Evolutionary conservation across 129 eudicot genomes (phyloP).

Genomic region (Silybum marianum): DNA sequence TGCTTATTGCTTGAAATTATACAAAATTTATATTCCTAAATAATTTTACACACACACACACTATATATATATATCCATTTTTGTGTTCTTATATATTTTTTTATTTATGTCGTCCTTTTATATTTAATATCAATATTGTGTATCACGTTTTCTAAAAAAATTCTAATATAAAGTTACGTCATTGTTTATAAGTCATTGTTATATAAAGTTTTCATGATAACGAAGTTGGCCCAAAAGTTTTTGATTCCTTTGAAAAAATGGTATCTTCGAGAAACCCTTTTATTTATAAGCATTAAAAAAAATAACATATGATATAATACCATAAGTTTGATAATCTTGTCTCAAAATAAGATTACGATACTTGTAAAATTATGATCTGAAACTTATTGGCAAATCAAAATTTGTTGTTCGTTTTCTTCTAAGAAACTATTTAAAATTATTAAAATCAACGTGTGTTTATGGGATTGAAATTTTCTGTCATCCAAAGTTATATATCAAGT

Average conservation of each 20-base stretch:
- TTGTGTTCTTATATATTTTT: background rate
- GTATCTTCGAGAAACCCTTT: background rate
- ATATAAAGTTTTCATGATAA: background rate
- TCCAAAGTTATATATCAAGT: background rate
- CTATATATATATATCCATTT: background rate
- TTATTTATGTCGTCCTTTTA: background rate
- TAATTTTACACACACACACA: background rate
- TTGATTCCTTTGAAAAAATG: background rate
- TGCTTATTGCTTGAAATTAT: slow-evolving; percentile 19
- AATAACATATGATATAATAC: no score
- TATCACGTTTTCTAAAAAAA: background rate
- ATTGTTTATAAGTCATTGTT: background rate
- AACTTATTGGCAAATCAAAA: no score
- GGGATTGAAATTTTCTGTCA: background rate
- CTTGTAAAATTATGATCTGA: background rate
- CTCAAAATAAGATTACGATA: background rate
- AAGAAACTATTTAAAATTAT: no score
- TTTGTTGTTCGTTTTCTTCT: no score
- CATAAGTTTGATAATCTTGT: background rate
- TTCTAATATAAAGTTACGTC: background rate
- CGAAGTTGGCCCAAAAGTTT: background rate
- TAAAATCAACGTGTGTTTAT: background rate
- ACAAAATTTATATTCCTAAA: background rate
- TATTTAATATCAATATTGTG: background rate
- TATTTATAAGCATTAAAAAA: no score